A percentile compares a stretch with the other conserved stretches of the same genome.
Evolutionary conservation across 768 basidiomycete genomes (phyloP).

Genomic region (Kwoniella heveanensis): DNA sequence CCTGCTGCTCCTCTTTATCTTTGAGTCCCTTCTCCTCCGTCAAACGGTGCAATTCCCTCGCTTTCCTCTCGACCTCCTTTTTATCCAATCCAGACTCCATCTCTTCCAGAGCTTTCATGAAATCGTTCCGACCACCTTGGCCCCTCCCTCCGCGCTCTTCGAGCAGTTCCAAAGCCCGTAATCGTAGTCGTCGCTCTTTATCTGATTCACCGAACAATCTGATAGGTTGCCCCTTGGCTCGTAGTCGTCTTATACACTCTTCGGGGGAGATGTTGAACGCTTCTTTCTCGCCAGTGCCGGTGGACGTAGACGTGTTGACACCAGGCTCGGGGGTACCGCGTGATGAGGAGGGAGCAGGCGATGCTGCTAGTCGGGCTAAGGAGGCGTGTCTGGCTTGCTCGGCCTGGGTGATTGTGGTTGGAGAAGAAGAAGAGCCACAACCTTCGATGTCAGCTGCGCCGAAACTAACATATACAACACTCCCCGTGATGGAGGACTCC

Average conservation of each 20-base stretch:
- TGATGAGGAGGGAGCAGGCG: constrained; percentile 19
- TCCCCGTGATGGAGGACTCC: too few relatives aligned
- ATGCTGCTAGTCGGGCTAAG: constrained; percentile 30
- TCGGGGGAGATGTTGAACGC: constrained; percentile 88
- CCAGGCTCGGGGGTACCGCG: constrained; percentile 59
- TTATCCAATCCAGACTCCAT: constrained; percentile 65
- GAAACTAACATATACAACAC: too few relatives aligned
- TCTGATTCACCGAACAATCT: constrained; percentile 93
- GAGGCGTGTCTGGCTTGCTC: constrained; percentile 26
- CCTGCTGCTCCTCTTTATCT: constrained; percentile 15
- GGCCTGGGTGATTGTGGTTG: too few relatives aligned
- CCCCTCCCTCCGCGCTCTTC: constrained; percentile 64
- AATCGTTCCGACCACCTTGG: constrained; percentile 74
- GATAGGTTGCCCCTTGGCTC: constrained; percentile 90
- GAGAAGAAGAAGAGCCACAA: too few relatives aligned
- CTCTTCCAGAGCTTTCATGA: constrained; percentile 62
- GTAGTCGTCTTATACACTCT: constrained; percentile 84
- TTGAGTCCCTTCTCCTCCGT: constrained; percentile 62
- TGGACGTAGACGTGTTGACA: constrained; percentile 23
- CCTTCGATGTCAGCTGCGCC: too few relatives aligned
- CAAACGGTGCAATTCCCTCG: constrained; percentile 18
- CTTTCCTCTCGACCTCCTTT: constrained; percentile 36
- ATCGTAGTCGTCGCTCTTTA: constrained; percentile 83
- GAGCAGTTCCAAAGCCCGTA: constrained; percentile 91
- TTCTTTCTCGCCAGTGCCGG: constrained; percentile 39